Evolutionary conservation across 2,329 filamentous ascomycete genomes (phyloP), one percentile per base, ranked within the genome.

Genomic region (Colletotrichum somersetense): DNA sequence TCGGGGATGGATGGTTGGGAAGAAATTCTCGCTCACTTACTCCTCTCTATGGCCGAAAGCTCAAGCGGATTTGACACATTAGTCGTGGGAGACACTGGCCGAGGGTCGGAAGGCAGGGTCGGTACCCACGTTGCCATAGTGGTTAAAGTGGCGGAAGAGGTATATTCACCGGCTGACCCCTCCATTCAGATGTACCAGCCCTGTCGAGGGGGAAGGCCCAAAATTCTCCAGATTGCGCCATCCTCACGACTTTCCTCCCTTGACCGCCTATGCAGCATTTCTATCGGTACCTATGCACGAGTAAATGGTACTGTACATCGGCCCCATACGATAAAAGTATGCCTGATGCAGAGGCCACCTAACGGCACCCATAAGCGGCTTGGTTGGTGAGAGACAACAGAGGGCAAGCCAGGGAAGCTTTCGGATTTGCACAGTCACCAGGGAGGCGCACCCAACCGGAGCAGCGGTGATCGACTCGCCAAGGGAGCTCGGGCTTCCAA

Each of bases 141-240:
- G 26, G 16, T 20, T 33, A 11, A 2, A 2, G 14, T 16, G 38
- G 48, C 18, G 16, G 55, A n/a, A 16, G 33, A 72, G 23, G 70
- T 72, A 72, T 50, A 44, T 12, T 50, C n/a, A 23, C 59, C 55
- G 40, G 59, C 35, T 61, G 55, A 70, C 70, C 66, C 70, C 70
- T 70, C 70, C 66, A 72, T 72, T 48, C 46, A 44, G 14, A 64
- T 57, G 70, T 72, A 72, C 66, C 66, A 3, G 33, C 70, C 70
- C 70, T 70, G 70, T 69, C 55, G 70, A 69, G 40, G 59, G 59
- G 70, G 55, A 53, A 14, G 66, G 40, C 53, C 70, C 70, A 61
- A 50, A 72, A 69, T 72, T 72, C 70, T 72, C 70, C 70, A 72
- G 70, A 72, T 72, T 72, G 70, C 70, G 61, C 70, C 70, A 72